Evolutionary conservation across 78 protist species (phyloP), one percentile per base, ranked within the genome.

Genomic region (Dictyostelium purpureum): DNA sequence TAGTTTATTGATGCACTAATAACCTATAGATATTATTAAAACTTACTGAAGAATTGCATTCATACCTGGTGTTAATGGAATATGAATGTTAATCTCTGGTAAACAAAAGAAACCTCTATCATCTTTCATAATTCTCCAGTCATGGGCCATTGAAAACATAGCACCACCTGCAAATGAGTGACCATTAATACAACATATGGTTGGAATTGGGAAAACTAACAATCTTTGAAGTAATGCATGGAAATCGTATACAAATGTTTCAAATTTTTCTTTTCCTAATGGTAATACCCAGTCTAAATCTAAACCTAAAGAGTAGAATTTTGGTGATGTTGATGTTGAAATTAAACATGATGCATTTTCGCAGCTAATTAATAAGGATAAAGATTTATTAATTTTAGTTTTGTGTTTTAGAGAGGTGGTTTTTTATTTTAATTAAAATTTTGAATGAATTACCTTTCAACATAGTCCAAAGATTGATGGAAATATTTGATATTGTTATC

Each of bases 51-150:
- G 37, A 45, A 85, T 61, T 0, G 82, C 57, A 85, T 85, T 73
- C 92, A 85, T 85, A 61, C 92, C 92, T 33, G 92, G 92, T 12
- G 92, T 85, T 40, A 85, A 47, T 24, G 92, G 92, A 24, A 85
- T 85, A 5, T 85, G 92, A 47, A 85, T 85, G 45, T 85, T 82
- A 35, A 85, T 66, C 35, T 85, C 92, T 9, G 92, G 92, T 37
- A 85, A 45, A 74, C 92, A 85, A 61, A 74, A 85, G 92, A 85
- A 85, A 59, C 92, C 92, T 73, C 31, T 85, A 59, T 85, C 92
- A 7, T 42, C 24, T 73, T 66, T 70, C 92, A 85, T 85, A 28
- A 85, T 21, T 45, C 92, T 54, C 9, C n/a, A 85, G 43, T 85
- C 92, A 59, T 73, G 82, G 18, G 77, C 38, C 24, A 67, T 71